Conservation (phyloP, 139 green algal species). For the Trebouxia sp. region DNA sequence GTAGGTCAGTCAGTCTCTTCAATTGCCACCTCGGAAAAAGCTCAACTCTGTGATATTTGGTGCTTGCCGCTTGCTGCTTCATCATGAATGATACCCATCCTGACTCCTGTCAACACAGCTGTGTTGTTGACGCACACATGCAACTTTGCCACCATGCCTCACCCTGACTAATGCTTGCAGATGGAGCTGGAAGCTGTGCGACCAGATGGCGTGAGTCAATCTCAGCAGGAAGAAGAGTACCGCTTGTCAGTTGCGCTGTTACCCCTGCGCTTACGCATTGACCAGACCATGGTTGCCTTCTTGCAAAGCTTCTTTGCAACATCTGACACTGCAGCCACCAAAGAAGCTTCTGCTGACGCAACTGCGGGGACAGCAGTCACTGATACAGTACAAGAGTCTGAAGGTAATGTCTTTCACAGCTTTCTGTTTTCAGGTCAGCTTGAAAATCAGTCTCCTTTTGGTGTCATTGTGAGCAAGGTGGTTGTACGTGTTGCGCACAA, state of each 20-base stretch:
- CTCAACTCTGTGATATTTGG: no score
- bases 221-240: conserved; percentile 48
- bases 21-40: no score
- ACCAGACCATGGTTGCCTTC: conserved; percentile 69
- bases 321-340: not conserved
- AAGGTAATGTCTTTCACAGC: not conserved
- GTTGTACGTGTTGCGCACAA: no score
- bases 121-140: no score
- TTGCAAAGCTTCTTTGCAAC: conserved; percentile 32
- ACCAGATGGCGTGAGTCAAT: conserved; percentile 30
- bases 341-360: not conserved
- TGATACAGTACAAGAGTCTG: not conserved
- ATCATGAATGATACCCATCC: no score
- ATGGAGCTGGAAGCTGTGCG: conserved; percentile 59
- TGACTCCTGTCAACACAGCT: no score
- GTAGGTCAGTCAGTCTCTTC: no score
- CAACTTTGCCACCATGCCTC: not conserved
- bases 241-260: conserved; percentile 50
- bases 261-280: conserved; percentile 56
- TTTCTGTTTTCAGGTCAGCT: no score
- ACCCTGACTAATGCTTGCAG: conserved; percentile 27
- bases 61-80: no score
- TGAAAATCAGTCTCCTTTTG: no score
- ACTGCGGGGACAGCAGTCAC: not conserved
- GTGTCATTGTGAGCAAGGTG: no score